These are phyloP conservation scores for Oryza longistaminata DNA, from an alignment of 176 grass and related monocot species.

Conservation along the genomic window DNA sequence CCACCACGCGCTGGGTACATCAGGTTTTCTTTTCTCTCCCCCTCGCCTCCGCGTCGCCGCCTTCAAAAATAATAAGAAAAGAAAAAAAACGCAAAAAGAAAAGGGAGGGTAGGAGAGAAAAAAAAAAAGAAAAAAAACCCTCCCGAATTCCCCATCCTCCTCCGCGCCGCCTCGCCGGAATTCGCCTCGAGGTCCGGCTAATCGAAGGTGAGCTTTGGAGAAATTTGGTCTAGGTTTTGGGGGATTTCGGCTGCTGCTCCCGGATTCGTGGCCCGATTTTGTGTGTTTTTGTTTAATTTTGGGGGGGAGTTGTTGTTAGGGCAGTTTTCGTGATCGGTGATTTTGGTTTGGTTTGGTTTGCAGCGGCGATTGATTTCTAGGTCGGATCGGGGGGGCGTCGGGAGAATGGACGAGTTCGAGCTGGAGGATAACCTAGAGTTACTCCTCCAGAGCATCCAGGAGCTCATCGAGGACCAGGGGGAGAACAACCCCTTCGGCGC, in stretches of 20 bases:
- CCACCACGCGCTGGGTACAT: neutral
- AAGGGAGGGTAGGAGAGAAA: neutral
- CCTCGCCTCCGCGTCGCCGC: conserved; percentile 6
- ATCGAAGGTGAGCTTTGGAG: conserved; percentile 24
- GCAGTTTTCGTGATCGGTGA: neutral
- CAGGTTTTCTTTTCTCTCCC: neutral
- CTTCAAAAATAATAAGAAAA: neutral
- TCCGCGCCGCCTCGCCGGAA: neutral
- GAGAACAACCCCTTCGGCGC: conserved; percentile 43
- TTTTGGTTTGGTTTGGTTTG: neutral
- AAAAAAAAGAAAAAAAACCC: neutral
- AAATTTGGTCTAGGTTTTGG: neutral
- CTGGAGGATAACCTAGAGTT: conserved; percentile 59
- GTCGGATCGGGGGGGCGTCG: neutral
- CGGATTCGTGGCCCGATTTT: neutral
- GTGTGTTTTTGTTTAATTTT: neutral
- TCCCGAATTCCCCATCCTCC: conserved; percentile 9
- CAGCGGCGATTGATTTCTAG: conserved; percentile 11
- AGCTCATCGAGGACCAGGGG: conserved; percentile 50
- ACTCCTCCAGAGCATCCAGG: conserved; percentile 58
- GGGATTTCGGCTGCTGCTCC: neutral
- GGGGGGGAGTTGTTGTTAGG: neutral
- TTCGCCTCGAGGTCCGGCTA: conserved; percentile 13
- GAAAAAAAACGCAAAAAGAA: neutral
- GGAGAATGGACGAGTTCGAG: conserved; percentile 51